These are phyloP conservation scores for Lignosus rhinocerotis DNA, from an alignment of 1,284 basidiomycete genomes.

Conservation along the genomic window DNA sequence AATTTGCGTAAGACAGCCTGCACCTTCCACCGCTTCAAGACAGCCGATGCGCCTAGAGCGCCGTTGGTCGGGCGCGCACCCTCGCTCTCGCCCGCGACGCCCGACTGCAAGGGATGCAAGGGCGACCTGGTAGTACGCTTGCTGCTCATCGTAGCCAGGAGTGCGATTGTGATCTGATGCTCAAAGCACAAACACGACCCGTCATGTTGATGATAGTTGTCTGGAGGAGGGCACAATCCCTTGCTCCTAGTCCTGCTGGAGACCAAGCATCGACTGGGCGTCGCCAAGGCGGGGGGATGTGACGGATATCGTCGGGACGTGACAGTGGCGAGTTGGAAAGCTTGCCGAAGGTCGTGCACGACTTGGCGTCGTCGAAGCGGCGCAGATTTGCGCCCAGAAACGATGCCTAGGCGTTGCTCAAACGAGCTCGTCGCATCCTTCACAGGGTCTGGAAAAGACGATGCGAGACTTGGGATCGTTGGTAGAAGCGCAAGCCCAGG, in stretches of 20 bases:
- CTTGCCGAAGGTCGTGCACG: slow-evolving; percentile 20
- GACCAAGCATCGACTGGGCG: neutral
- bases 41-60: neutral
- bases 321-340: slow-evolving; percentile 8
- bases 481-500: slow-evolving; percentile 1
- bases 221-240: neutral
- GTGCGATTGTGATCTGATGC: slow-evolving; percentile 24
- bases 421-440: neutral
- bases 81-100: neutral
- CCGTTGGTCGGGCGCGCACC: neutral
- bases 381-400: neutral
- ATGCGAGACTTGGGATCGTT: slow-evolving; percentile 6
- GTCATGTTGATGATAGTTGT: neutral
- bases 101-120: neutral
- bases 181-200: slow-evolving; percentile 15
- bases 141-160: slow-evolving; percentile 20
- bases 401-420: neutral
- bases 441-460: neutral
- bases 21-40: neutral
- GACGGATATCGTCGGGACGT: neutral
- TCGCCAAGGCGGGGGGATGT: neutral
- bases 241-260: neutral
- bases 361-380: slow-evolving; percentile 17
- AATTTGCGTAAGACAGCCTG: slow-evolving; percentile 2
- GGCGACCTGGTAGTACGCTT: neutral